Percentiles rank a stretch among this genome's conserved stretches.
phyloP scores from a whole-genome alignment of 2,329 filamentous ascomycete genomes.

The Hansfordia pulvinata region DNA sequence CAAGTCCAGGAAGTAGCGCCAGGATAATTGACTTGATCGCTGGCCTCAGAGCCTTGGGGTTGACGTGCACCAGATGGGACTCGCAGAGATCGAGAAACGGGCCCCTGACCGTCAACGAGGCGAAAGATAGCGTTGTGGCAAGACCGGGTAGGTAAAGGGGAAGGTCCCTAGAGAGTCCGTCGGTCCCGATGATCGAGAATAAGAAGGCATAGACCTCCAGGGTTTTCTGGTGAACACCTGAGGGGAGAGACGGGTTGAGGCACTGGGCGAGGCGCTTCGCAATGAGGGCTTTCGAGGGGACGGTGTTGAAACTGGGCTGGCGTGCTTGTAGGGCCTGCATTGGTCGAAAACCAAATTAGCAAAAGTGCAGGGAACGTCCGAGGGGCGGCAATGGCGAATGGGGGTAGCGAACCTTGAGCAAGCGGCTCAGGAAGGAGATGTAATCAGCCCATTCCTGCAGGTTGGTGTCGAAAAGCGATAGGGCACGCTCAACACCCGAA shows the following conservation, averaged over 20 bases:
- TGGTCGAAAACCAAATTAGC: slow-evolving; percentile 11
- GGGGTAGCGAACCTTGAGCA: slow-evolving; percentile 62
- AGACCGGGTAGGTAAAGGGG: slow-evolving; percentile 82
- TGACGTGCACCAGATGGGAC: slow-evolving; percentile 59
- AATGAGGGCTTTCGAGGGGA: slow-evolving; percentile 73
- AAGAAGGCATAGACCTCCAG: slow-evolving; percentile 87
- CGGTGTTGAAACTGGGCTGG: slow-evolving; percentile 52
- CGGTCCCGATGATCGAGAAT: slow-evolving; percentile 72
- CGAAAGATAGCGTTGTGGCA: slow-evolving; percentile 81
- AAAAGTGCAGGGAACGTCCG: slow-evolving; percentile 2
- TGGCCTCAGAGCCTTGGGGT: slow-evolving; percentile 61
- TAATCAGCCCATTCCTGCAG: slow-evolving; percentile 99
- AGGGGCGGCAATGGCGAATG: neutral
- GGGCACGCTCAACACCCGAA: slow-evolving; percentile 70
- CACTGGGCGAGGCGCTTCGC: slow-evolving; percentile 91
- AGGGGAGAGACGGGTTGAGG: slow-evolving; percentile 82
- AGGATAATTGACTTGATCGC: slow-evolving; percentile 84
- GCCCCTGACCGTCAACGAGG: slow-evolving; percentile 79
- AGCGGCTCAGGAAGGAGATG: slow-evolving; percentile 84
- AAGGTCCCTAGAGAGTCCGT: slow-evolving; percentile 70
- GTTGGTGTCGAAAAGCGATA: slow-evolving; percentile 82
- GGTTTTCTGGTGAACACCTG: slow-evolving; percentile 93
- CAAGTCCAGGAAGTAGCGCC: slow-evolving; percentile 77
- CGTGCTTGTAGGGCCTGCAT: slow-evolving; percentile 74
- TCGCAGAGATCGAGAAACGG: slow-evolving; percentile 78